Base-by-base conservation (phyloP, 306 rosid species). In the Vigna reflexopilosa region DNA sequence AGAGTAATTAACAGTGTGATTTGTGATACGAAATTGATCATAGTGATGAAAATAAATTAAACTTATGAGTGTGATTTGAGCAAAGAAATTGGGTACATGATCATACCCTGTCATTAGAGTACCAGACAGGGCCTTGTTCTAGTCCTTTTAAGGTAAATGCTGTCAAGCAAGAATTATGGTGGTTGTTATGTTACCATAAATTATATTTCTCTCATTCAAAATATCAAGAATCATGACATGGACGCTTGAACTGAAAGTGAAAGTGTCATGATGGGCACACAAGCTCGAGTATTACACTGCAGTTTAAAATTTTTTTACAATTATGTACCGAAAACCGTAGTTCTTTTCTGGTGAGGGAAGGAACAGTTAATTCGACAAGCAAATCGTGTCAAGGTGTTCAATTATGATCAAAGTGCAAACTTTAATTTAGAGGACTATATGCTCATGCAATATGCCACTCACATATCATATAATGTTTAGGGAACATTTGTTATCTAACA, bases 161-260 rank as follows among this genome's bases (percentile, higher is more conserved):
- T 42, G 9, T 7, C 9, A 40, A 40, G 3, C 11, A 40, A 10
- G 49, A 44, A 63, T 6, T 36, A 50, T 34, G 11, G 50, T 75
- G 61, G 48, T 16, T 17, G 14, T 24, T 42, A 12, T 45, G 22
- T 4, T 22, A 15, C 38, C 24, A n/a, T 36, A 73, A 42, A 14
- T 10, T 16, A 49, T 28, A 69, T 49, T 26, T 26, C 55, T 65
- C 77, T 44, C 28, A 13, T 70, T 48, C 22, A 47, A 67, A 66
- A 47, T 15, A 20, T 67, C 57, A 34, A 47, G 19, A 67, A 75
- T 81, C 36, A 75, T 73, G 40, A 22, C 22, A 7, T 16, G 67
- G 49, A 49, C 67, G 75, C 76, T 67, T 80, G n/a, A 16, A 57
- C 62, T 15, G 51, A 56, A 81, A 73, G 84, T 14, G 38, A 67